Evolutionary conservation across 768 basidiomycete species (phyloP), one percentile per base, ranked within the genome.

Genomic region (Pluteus cervinus): DNA sequence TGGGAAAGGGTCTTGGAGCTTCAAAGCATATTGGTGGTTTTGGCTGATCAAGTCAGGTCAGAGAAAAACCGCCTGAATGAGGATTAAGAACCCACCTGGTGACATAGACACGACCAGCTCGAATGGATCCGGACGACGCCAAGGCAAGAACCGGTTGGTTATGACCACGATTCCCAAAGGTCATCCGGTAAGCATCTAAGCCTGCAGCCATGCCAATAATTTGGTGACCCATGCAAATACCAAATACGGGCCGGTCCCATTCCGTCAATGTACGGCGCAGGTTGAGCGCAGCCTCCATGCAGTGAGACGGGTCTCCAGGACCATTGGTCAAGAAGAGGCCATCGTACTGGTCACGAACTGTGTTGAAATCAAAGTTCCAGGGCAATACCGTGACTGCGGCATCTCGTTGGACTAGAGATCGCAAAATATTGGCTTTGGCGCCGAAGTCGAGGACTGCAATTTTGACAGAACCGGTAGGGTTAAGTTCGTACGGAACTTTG

Each of bases 141-240:
- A 98, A 69, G 20, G 96, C 94, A 29, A 99, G 72, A 9, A 99
- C 96, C 21, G 96, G 96, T 58, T 99, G 96, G 58, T 99, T 99
- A 61, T 99, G 96, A 12, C 96, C 96, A 48, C 96, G 84, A 59
- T 99, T 97, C n/a, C 96, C 96, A 56, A 98, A 99, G 7, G 84
- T 91, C 96, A 99, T 99, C 30, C 96, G 76, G 61, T 98, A 97
- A 14, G 93, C 90, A 48, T 96, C 93, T 37, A 97, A 61, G 15
- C 96, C 94, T 16, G 92, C 94, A 18, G 94, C 96, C 73, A 99
- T 86, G 33, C 94, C 96, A 48, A 99, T 86, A 49, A 99, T 76
- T 62, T 98, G 94, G 57, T 98, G 90, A 35, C 94, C 96, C 96
- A 99, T 98, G 63, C 96, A 99, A 48, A 99, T 93, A 37, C 96